Evolutionary conservation across 2,329 filamentous ascomycete genomes (phyloP), one percentile per base, ranked within the genome.

Genomic region (Graphiopsis chlorocephala): DNA sequence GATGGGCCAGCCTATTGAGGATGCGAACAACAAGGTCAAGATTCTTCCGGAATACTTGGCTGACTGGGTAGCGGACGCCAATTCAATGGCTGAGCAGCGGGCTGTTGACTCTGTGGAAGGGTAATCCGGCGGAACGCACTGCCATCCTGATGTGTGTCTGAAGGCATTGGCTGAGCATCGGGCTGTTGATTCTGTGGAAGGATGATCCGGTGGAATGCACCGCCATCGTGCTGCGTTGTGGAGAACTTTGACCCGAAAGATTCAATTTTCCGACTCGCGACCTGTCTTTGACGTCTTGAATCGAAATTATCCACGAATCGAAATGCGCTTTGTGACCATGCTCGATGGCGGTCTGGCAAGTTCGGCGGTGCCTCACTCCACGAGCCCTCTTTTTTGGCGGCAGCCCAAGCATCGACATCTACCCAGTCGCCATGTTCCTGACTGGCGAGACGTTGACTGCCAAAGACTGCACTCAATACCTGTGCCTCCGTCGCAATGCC

Each of bases 41-140:
- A 74, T 82, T 10, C 78, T 90, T 20, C 90, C 91, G 10, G 81
- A 77, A 66, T 87, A 93, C 77, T 78, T 94, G 62, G 77, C 72
- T 58, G 78, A 78, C 4, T 88, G 83, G 74, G 78, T 85, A 56
- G 77, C 81, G 58, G 77, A 78, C 62, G 78, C 77, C 68, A 86
- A 85, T 72, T 71, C 69, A 45, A 64, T 72, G 67, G 74, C 71
- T 61, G 75, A 76, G 72, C 73, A 76, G 68, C 64, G 64, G 59
- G 73, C 74, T 31, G 68, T 75, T 33, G 72, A 76, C 66, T 73
- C 74, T 42, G 66, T 75, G 50, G 73, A 74, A 15, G 69, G 65
- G 3, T 66, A 15, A 61, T 17, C 11, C 26, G 47, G 23, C 12
- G 26, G 20, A 69, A 33, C 15, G 20, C 25, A 42, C n/a, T 45